Conservation (phyloP, 164 flowering plant genomes). For the Vitis amurensis region DNA sequence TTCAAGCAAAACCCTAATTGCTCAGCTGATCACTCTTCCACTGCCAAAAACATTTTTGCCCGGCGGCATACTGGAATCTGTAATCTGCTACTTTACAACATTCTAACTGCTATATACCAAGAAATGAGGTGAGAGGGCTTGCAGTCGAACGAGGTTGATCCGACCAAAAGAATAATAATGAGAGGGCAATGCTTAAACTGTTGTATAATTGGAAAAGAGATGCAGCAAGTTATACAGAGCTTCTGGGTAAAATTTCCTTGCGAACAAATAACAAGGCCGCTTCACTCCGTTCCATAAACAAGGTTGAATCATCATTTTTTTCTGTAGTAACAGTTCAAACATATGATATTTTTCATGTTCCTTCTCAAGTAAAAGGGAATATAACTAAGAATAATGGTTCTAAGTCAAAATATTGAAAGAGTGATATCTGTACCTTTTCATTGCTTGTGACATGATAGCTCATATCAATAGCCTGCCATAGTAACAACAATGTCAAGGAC, state of each 20-base stretch:
- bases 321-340: slow-evolving; percentile 12
- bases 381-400: too few relatives aligned
- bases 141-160: neutral
- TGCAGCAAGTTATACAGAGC: slow-evolving; percentile 22
- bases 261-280: slow-evolving; percentile 33
- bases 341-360: neutral
- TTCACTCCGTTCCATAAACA: slow-evolving; percentile 38
- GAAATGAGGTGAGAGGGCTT: neutral
- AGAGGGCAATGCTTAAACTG: neutral
- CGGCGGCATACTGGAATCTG: neutral
- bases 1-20: neutral
- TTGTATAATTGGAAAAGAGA: slow-evolving; percentile 25
- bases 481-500: neutral
- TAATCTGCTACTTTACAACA: neutral
- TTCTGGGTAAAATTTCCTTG: slow-evolving; percentile 36
- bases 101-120: neutral
- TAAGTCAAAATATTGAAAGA: neutral
- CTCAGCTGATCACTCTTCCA: neutral
- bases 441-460: slow-evolving; percentile 30
- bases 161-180: neutral
- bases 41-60: neutral
- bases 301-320: slow-evolving; percentile 7
- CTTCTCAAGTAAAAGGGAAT: too few relatives aligned
- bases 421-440: slow-evolving; percentile 21
- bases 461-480: slow-evolving; percentile 29